These are phyloP conservation scores for Saccharomycopsis sp. DNA, from an alignment of 805 yeast species.

Conservation along the genomic window DNA sequence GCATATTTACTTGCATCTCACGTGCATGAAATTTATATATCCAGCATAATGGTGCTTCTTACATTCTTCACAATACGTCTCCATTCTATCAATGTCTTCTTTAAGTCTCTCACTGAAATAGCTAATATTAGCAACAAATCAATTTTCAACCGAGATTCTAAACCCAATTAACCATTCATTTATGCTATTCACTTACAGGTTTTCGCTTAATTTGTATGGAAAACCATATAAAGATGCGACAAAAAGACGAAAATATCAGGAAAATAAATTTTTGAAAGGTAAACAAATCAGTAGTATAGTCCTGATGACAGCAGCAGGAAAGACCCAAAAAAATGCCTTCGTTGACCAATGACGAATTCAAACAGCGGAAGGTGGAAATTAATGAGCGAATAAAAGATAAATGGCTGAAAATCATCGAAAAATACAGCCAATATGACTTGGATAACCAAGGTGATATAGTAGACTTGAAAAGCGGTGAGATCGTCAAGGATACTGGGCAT, in stretches of 20 bases:
- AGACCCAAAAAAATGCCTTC: neutral
- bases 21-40: no score
- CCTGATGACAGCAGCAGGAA: neutral
- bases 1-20: no score
- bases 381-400: conserved; percentile 3
- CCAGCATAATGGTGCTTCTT: no score
- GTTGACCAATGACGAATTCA: neutral
- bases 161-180: neutral
- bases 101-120: neutral
- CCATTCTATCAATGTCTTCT: no score
- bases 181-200: neutral
- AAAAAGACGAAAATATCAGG: neutral
- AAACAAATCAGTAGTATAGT: neutral
- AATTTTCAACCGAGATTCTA: neutral
- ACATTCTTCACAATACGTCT: no score
- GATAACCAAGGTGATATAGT: conserved; percentile 54
- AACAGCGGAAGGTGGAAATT: neutral
- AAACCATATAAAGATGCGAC: neutral
- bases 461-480: conserved; percentile 59
- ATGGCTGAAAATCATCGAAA: conserved; percentile 52
- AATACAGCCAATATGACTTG: conserved; percentile 43
- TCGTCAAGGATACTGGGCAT: conserved; percentile 66
- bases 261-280: neutral
- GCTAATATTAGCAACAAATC: neutral
- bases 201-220: neutral